phyloP scores from a whole-genome alignment of 2,329 filamentous ascomycete species.

The Seiridium cupressi region DNA sequence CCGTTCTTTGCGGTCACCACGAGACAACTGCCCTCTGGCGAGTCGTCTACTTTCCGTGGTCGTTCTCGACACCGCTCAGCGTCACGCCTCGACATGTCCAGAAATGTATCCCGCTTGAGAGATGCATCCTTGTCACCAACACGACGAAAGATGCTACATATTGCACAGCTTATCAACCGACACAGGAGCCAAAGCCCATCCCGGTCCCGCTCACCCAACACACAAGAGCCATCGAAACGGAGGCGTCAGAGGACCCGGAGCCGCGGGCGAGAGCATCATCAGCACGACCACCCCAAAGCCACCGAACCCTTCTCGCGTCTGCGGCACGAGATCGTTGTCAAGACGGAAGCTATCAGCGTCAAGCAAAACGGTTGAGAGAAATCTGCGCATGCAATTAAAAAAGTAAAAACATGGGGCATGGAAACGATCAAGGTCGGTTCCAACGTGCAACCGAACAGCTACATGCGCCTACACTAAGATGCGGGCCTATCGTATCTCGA shows the following conservation, averaged over 20 bases:
- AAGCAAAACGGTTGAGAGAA: neutral
- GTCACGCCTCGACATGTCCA: conserved; percentile 26
- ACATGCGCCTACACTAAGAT: too few relatives aligned
- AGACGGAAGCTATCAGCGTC: conserved; percentile 8
- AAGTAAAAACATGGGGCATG: neutral
- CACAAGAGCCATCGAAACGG: conserved; percentile 22
- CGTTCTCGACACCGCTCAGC: conserved; percentile 38
- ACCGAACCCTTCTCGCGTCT: conserved; percentile 16
- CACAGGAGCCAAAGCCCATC: conserved; percentile 43
- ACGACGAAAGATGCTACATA: conserved; percentile 38
- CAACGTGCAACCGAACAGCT: too few relatives aligned
- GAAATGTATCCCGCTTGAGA: conserved; percentile 23
- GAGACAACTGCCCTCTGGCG: conserved; percentile 29
- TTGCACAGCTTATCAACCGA: conserved; percentile 33
- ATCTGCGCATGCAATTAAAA: too few relatives aligned
- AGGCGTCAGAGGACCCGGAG: conserved; percentile 37
- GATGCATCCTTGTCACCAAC: conserved; percentile 35
- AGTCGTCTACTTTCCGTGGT: conserved; percentile 38
- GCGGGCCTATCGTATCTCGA: too few relatives aligned
- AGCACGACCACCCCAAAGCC: conserved; percentile 14
- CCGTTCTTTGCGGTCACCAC: conserved; percentile 20
- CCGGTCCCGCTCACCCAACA: conserved; percentile 28
- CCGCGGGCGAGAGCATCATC: conserved; percentile 26
- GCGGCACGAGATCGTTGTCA: conserved; percentile 22
- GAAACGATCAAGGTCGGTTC: too few relatives aligned